phyloP scores from a whole-genome alignment of 495 filamentous ascomycete genomes.

The Penicillium taxi region DNA sequence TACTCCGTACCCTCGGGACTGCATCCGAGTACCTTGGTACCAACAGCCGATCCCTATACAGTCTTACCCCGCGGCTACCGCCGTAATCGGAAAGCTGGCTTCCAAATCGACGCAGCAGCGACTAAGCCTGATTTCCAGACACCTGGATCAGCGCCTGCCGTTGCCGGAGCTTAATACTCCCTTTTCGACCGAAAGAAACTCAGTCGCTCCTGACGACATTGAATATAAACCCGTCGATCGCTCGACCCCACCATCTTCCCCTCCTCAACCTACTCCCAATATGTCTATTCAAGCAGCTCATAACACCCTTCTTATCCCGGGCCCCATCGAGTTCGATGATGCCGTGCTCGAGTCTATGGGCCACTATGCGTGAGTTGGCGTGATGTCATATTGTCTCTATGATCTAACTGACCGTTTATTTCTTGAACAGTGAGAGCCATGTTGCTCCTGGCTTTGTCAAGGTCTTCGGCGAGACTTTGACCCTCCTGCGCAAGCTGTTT shows the following conservation, averaged over 20 bases:
- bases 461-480: conserved; percentile 81
- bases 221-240: conserved; percentile 47
- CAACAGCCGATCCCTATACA: conserved; percentile 10
- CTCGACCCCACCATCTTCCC: conserved; percentile 21
- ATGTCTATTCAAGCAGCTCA: conserved; percentile 79
- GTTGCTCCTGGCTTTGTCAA: conserved; percentile 81
- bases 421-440: conserved; percentile 71
- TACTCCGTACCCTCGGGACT: conserved; percentile 22
- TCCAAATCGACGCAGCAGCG: conserved; percentile 54
- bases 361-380: conserved; percentile 71
- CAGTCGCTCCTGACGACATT: conserved; percentile 47
- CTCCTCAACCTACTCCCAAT: conserved; percentile 13
- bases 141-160: conserved; percentile 57
- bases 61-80: conserved; percentile 34
- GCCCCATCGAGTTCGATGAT: conserved; percentile 98
- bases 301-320: conserved; percentile 82
- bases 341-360: conserved; percentile 90
- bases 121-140: conserved; percentile 72
- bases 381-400: not conserved
- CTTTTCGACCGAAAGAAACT: conserved; percentile 56
- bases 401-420: not conserved
- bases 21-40: conserved; percentile 6
- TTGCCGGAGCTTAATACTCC: conserved; percentile 57
- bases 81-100: conserved; percentile 47
- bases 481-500: conserved; percentile 86